These are phyloP conservation scores for Chimonanthus praecox DNA, from an alignment of 164 flowering plant species.

Conservation along the genomic window DNA sequence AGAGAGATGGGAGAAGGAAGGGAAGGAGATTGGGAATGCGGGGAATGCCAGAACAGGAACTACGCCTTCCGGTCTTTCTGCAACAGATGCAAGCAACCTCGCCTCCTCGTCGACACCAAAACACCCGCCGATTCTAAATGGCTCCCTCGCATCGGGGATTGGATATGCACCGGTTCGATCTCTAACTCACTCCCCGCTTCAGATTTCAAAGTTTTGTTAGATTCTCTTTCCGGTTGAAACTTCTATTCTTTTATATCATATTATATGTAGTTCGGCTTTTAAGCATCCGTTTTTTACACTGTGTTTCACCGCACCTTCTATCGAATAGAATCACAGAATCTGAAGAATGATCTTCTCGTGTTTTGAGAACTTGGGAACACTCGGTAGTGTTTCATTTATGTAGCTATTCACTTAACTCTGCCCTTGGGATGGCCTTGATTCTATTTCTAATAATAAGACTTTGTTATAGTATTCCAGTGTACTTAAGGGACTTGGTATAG, in stretches of 20 bases:
- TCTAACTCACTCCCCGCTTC: neutral
- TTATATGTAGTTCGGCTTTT: neutral
- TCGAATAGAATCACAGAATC: no score
- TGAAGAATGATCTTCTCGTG: neutral
- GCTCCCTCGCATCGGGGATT: constrained; percentile 92
- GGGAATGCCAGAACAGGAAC: constrained; percentile 75
- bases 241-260: no score
- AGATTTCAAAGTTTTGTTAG: neutral
- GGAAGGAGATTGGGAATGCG: constrained; percentile 97
- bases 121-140: constrained; percentile 87
- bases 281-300: neutral
- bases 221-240: no score
- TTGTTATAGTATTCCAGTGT: no score
- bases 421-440: no score
- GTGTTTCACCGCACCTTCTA: neutral
- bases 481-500: no score
- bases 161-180: constrained; percentile 80
- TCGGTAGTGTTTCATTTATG: neutral
- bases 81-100: constrained; percentile 91
- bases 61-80: constrained; percentile 90
- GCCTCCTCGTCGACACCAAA: constrained; percentile 78
- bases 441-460: no score
- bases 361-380: neutral
- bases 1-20: constrained; percentile 57
- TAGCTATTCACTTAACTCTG: no score